Evolutionary conservation across 2,329 filamentous ascomycete species (phyloP).

Genomic region (Talaromyces sp.): DNA sequence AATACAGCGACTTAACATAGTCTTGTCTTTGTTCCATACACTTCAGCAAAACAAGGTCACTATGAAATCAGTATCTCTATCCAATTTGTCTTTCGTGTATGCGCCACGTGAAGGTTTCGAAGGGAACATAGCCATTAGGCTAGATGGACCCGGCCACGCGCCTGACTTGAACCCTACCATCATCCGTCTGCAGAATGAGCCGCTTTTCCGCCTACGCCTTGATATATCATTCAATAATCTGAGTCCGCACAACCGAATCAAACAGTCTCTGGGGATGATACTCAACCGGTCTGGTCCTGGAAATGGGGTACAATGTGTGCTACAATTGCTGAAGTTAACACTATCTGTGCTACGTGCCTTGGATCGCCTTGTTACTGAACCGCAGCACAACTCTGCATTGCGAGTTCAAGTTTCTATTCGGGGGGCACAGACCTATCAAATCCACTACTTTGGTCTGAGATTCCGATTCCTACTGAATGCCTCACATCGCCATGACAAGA

Average conservation of each 20-base stretch:
- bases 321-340: slow-evolving; percentile 37
- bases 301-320: slow-evolving; percentile 31
- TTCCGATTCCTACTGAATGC: slow-evolving; percentile 35
- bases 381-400: slow-evolving; percentile 25
- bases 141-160: slow-evolving; percentile 25
- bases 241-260: slow-evolving; percentile 44
- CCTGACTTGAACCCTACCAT: slow-evolving; percentile 26
- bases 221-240: slow-evolving; percentile 36
- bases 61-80: slow-evolving; percentile 36
- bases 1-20: slow-evolving; percentile 41
- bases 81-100: slow-evolving; percentile 37
- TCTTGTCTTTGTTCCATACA: slow-evolving; percentile 36
- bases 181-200: slow-evolving; percentile 26
- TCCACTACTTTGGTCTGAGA: slow-evolving; percentile 37
- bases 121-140: slow-evolving; percentile 34
- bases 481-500: slow-evolving; percentile 29
- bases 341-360: slow-evolving; percentile 40
- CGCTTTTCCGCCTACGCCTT: slow-evolving; percentile 32
- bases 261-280: slow-evolving; percentile 37
- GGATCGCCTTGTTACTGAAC: slow-evolving; percentile 34
- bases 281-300: slow-evolving; percentile 35
- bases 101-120: slow-evolving; percentile 30
- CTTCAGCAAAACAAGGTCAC: slow-evolving; percentile 36
- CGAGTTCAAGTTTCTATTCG: slow-evolving; percentile 37
- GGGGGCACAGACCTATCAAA: slow-evolving; percentile 35